A percentile compares a stretch with the other conserved stretches of the same genome.
phyloP scores from a whole-genome alignment of 73 alveolate genomes.

The Paramecium biaurelia region DNA sequence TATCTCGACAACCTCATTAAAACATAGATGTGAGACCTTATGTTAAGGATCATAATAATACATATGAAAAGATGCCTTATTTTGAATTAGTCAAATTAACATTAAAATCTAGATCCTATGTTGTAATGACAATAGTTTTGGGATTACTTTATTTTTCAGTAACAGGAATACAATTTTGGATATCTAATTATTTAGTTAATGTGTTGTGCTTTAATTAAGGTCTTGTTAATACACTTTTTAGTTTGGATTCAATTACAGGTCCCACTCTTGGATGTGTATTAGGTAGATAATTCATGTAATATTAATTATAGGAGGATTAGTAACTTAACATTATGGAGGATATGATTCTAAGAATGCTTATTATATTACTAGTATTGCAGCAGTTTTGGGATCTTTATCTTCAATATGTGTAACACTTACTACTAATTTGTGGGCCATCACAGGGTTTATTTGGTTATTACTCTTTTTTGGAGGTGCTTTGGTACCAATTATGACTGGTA shows the following conservation, averaged over 20 bases:
- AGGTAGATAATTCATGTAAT: constrained; percentile 42
- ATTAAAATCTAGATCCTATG: neutral
- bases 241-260: constrained; percentile 82
- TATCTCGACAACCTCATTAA: neutral
- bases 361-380: constrained; percentile 65
- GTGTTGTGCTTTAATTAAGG: constrained; percentile 72
- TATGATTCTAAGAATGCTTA: constrained; percentile 81
- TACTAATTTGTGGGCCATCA: constrained; percentile 62
- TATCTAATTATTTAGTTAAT: constrained; percentile 84
- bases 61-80: constrained; percentile 42
- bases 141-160: constrained; percentile 83
- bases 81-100: neutral
- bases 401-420: constrained; percentile 77
- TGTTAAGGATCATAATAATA: neutral
- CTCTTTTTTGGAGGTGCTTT: constrained; percentile 91
- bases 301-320: neutral
- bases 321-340: constrained; percentile 82
- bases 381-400: constrained; percentile 68
- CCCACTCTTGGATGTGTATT: constrained; percentile 90
- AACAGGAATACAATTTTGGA: constrained; percentile 97
- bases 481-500: constrained; percentile 72
- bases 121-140: constrained; percentile 66
- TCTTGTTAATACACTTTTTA: constrained; percentile 72
- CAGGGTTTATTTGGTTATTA: constrained; percentile 80
- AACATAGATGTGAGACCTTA: constrained; percentile 41